Conservation (phyloP, 2,329 filamentous ascomycete genomes). For the Hymenoscyphus scutula region DNA sequence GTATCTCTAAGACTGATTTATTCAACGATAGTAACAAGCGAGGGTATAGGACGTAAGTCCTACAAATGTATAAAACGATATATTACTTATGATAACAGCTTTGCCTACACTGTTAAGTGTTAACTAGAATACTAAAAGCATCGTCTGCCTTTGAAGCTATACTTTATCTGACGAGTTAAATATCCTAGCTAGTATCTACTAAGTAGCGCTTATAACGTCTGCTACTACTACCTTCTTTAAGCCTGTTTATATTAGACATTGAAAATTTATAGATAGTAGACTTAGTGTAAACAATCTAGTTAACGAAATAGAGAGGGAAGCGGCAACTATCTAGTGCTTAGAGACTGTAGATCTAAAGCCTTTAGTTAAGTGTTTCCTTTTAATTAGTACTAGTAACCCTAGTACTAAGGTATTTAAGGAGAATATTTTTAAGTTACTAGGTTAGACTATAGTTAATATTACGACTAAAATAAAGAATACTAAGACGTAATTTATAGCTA, state of each 20-base stretch:
- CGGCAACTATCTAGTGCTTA: slow-evolving; percentile 33
- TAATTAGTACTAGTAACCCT: slow-evolving; percentile 34
- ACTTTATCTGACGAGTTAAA: slow-evolving; percentile 23
- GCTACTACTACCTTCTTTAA: slow-evolving; percentile 35
- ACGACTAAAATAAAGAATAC: slow-evolving; percentile 36
- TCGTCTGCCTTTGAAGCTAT: slow-evolving; percentile 33
- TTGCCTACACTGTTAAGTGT: slow-evolving; percentile 22
- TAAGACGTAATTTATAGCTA: slow-evolving; percentile 30
- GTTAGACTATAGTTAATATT: slow-evolving; percentile 31
- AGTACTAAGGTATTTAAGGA: slow-evolving; percentile 27
- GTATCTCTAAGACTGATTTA: too few relatives aligned
- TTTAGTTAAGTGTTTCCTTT: slow-evolving; percentile 35
- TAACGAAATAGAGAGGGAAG: slow-evolving; percentile 32
- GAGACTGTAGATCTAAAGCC: slow-evolving; percentile 31
- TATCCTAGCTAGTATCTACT: slow-evolving; percentile 31
- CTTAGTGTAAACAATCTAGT: slow-evolving; percentile 36
- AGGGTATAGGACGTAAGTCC: too few relatives aligned
- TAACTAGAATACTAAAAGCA: slow-evolving; percentile 18
- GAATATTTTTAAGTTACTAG: slow-evolving; percentile 20
- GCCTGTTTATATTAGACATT: slow-evolving; percentile 29
- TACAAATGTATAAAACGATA: too few relatives aligned
- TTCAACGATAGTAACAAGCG: too few relatives aligned
- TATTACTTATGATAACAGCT: not conserved
- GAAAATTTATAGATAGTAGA: slow-evolving; percentile 32
- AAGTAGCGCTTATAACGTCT: slow-evolving; percentile 37